These are phyloP conservation scores for Zygnema cylindricum DNA, from an alignment of 139 green algal species.

Conservation along the genomic window DNA sequence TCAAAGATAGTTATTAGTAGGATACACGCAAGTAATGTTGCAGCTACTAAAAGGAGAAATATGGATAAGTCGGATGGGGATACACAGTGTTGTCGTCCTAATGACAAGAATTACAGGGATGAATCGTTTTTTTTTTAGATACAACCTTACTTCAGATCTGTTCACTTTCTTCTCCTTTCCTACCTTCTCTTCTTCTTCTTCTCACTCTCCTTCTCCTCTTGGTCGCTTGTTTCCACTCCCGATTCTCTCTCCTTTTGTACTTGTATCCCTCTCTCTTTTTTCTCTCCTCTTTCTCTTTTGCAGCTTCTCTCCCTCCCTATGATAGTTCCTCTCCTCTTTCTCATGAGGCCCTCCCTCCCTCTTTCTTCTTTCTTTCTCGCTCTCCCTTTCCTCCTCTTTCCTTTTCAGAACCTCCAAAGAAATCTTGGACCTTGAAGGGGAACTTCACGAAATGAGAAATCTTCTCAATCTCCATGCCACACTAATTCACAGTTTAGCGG, in stretches of 20 bases:
- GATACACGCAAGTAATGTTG: too few species aligned
- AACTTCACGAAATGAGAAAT: conserved; percentile 43
- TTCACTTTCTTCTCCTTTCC: too few species aligned
- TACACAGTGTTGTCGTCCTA: too few species aligned
- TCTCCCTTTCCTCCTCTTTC: not conserved
- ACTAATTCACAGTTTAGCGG: conserved; percentile 33
- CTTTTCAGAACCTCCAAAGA: conserved; percentile 53
- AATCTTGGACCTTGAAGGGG: conserved; percentile 45
- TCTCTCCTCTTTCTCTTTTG: not conserved
- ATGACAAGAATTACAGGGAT: too few species aligned
- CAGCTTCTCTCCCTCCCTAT: not conserved
- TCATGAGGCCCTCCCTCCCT: too few species aligned
- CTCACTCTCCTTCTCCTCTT: not conserved
- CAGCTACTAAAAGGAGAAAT: too few species aligned
- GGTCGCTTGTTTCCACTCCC: not conserved
- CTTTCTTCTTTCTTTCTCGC: too few species aligned
- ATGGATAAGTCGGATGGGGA: too few species aligned
- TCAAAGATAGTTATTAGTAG: too few species aligned
- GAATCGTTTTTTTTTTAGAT: too few species aligned
- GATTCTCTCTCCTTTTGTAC: not conserved
- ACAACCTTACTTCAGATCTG: too few species aligned
- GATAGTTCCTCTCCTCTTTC: not conserved
- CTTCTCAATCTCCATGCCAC: conserved; percentile 34
- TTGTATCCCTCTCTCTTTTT: not conserved
- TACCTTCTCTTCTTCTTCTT: not conserved